These are phyloP conservation scores for Eucalyptus dawsonii DNA, from an alignment of 345 rosid genomes.

Conservation along the genomic window DNA sequence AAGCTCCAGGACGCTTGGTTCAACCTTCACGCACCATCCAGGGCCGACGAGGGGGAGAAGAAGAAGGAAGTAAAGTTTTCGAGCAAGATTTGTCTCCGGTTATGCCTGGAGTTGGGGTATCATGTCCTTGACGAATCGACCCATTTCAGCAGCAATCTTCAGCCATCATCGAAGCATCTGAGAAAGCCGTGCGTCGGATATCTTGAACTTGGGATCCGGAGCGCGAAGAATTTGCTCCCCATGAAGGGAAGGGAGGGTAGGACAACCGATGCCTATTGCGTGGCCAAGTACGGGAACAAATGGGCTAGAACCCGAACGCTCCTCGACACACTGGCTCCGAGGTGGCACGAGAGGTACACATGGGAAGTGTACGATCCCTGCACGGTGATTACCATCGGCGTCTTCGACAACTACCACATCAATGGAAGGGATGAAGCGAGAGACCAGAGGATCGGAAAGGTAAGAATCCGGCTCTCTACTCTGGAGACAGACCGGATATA, in stretches of 20 bases:
- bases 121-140: slow-evolving; percentile 96
- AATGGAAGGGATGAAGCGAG: slow-evolving; percentile 49
- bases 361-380: slow-evolving; percentile 97
- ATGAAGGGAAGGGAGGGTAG: slow-evolving; percentile 84
- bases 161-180: slow-evolving; percentile 75
- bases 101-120: slow-evolving; percentile 81
- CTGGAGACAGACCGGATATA: slow-evolving; percentile 81
- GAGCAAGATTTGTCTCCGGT: slow-evolving; percentile 55
- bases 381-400: slow-evolving; percentile 86
- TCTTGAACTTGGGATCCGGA: slow-evolving; percentile 81
- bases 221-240: slow-evolving; percentile 67
- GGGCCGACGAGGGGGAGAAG: slow-evolving; percentile 38
- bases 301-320: slow-evolving; percentile 95
- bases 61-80: slow-evolving; percentile 81
- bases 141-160: slow-evolving; percentile 88
- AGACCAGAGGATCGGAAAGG: slow-evolving; percentile 89
- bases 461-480: slow-evolving; percentile 79
- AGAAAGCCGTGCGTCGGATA: slow-evolving; percentile 68
- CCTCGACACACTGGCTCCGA: slow-evolving; percentile 61
- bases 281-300: slow-evolving; percentile 94
- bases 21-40: slow-evolving; percentile 42
- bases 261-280: slow-evolving; percentile 82
- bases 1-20: slow-evolving; percentile 66
- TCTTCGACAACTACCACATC: slow-evolving; percentile 69
- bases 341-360: slow-evolving; percentile 94